A percentile compares a stretch with the other conserved stretches of the same genome.
Conservation (phyloP, 805 yeast species). For the Starmerella scarabaei region DNA sequence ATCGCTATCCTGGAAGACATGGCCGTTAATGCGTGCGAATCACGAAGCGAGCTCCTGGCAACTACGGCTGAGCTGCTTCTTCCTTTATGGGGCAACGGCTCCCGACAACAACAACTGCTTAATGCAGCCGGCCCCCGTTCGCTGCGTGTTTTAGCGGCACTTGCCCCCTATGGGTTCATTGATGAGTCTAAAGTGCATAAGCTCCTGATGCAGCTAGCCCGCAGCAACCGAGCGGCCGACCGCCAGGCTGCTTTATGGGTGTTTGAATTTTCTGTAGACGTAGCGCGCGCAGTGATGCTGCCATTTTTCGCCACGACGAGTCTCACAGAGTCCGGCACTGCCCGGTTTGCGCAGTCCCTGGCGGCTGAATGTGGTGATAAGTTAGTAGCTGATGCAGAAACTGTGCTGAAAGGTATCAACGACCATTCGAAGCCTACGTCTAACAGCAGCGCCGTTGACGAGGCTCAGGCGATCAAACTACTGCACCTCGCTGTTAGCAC, state of each 20-base stretch:
- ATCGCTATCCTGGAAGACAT: conserved; percentile 9
- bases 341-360: conserved; percentile 1
- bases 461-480: conserved; percentile 1
- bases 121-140: conserved; percentile 8
- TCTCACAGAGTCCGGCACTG: not conserved
- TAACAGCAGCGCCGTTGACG: not conserved
- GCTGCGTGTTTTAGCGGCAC: conserved; percentile 9
- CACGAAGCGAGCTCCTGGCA: not conserved
- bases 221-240: not conserved
- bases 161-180: conserved; percentile 1
- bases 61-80: conserved; percentile 5
- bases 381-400: conserved; percentile 1
- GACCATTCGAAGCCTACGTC: not conserved
- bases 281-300: not conserved
- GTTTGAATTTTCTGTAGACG: conserved; percentile 1
- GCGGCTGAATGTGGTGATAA: not conserved
- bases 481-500: conserved; percentile 3
- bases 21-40: conserved; percentile 3
- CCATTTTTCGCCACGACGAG: conserved; percentile 4
- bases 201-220: not conserved
- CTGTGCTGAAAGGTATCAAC: not conserved
- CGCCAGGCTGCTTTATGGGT: conserved; percentile 14
- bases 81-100: conserved; percentile 7
- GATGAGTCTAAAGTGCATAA: not conserved
- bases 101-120: conserved; percentile 7